These are phyloP conservation scores for Zopfochytrium polystomum DNA, from an alignment of 371 early-diverging fungal species.

Conservation along the genomic window DNA sequence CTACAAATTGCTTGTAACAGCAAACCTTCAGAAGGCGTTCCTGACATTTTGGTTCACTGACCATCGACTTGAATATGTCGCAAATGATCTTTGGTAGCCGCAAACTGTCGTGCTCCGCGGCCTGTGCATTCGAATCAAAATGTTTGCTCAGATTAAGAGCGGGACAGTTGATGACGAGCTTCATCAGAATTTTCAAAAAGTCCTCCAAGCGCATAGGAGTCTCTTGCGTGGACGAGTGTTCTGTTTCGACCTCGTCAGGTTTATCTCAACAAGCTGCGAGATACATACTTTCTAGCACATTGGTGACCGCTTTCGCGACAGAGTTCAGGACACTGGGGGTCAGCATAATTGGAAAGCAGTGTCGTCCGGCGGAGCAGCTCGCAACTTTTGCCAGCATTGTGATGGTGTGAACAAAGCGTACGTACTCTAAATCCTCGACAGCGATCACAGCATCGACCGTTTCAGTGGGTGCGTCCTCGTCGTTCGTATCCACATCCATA, in stretches of 20 bases:
- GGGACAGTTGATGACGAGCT: not conserved
- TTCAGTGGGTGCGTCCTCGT: constrained; percentile 32
- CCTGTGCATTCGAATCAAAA: not conserved
- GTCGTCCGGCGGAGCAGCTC: constrained; percentile 26
- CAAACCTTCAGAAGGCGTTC: not conserved
- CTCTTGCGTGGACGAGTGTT: not conserved
- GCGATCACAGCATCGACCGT: constrained; percentile 10
- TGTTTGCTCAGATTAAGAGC: not conserved
- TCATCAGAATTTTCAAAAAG: not conserved
- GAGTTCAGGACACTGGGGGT: not conserved
- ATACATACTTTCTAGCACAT: not conserved
- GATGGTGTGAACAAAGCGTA: constrained; percentile 35
- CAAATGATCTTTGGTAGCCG: not conserved
- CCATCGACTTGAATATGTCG: not conserved
- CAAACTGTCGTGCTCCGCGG: not conserved
- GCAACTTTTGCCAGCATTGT: constrained; percentile 33
- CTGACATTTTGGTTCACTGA: not conserved
- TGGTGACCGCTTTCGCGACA: not conserved
- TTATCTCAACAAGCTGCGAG: not conserved
- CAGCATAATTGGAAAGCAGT: constrained; percentile 35
- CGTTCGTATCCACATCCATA: constrained; percentile 42
- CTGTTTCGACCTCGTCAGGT: not conserved
- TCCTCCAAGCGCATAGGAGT: not conserved
- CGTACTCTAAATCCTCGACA: constrained; percentile 37
- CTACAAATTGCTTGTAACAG: too few relatives aligned